Conservation (phyloP, 495 filamentous ascomycete species). For the Talaromyces adpressus region DNA sequence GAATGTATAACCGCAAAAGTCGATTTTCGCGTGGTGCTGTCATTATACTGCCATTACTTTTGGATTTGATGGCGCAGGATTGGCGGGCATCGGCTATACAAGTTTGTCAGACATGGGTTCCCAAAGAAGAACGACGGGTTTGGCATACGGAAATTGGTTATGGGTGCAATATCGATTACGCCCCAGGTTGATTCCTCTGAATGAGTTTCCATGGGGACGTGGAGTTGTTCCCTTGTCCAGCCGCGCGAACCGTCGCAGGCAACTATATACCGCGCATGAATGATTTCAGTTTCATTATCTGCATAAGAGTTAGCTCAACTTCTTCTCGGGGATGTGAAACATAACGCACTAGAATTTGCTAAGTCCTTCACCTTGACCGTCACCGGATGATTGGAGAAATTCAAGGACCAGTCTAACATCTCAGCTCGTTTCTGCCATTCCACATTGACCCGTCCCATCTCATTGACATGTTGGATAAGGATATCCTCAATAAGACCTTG, state of each 20-base stretch:
- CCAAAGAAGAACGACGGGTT: background rate
- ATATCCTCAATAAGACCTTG: slow-evolving; percentile 15
- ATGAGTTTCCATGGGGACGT: slow-evolving; percentile 47
- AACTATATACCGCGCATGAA: slow-evolving; percentile 55
- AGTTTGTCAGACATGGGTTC: background rate
- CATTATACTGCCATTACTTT: slow-evolving; percentile 50
- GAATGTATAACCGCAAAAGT: slow-evolving; percentile 61
- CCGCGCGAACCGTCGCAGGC: slow-evolving; percentile 58
- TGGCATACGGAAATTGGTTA: slow-evolving; percentile 44
- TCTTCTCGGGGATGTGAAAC: background rate
- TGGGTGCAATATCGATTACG: slow-evolving; percentile 43
- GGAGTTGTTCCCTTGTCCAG: slow-evolving; percentile 51
- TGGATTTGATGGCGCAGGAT: slow-evolving; percentile 54
- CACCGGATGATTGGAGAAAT: slow-evolving; percentile 7
- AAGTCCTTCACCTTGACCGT: slow-evolving; percentile 1
- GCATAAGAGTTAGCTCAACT: background rate
- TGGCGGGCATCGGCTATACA: slow-evolving; percentile 51
- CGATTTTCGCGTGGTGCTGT: slow-evolving; percentile 61
- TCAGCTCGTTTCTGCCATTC: slow-evolving; percentile 6
- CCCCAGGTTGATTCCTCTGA: slow-evolving; percentile 56
- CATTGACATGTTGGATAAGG: slow-evolving; percentile 9
- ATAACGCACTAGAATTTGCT: background rate
- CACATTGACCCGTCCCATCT: slow-evolving; percentile 2
- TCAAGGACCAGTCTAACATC: background rate
- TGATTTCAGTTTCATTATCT: slow-evolving; percentile 42